Conservation (phyloP, 768 basidiomycete genomes). For the Collybia sordida region DNA sequence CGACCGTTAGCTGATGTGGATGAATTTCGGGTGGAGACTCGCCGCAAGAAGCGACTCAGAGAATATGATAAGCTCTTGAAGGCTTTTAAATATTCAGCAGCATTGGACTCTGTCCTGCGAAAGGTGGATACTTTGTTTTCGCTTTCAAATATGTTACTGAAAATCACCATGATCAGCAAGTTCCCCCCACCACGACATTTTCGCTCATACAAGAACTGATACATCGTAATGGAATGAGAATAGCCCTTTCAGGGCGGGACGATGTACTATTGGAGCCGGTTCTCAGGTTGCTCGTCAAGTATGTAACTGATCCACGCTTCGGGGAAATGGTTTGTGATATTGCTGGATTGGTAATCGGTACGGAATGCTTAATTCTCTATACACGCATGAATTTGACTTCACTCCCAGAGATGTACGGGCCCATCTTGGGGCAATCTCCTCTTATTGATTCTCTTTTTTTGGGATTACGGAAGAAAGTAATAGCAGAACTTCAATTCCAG, state of each 20-base stretch:
- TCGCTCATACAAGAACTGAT: slow-evolving; percentile 91
- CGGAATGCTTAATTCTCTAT: slow-evolving; percentile 21
- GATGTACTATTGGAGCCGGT: slow-evolving; percentile 93
- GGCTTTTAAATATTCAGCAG: slow-evolving; percentile 91
- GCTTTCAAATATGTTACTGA: neutral
- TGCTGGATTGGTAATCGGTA: slow-evolving; percentile 80
- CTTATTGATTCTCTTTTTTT: slow-evolving; percentile 86
- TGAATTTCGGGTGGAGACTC: slow-evolving; percentile 78
- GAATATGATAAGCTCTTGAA: slow-evolving; percentile 92
- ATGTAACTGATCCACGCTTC: slow-evolving; percentile 89
- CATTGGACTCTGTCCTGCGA: slow-evolving; percentile 86
- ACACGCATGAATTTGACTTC: slow-evolving; percentile 2
- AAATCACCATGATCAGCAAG: slow-evolving; percentile 48
- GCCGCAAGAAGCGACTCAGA: slow-evolving; percentile 67
- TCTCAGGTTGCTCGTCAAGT: slow-evolving; percentile 79
- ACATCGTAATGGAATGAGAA: slow-evolving; percentile 84
- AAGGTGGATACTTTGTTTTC: slow-evolving; percentile 49
- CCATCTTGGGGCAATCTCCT: slow-evolving; percentile 92
- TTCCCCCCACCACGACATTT: slow-evolving; percentile 83
- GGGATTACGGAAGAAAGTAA: slow-evolving; percentile 80
- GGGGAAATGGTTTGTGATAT: slow-evolving; percentile 88
- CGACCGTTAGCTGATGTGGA: slow-evolving; percentile 61
- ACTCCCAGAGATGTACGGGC: slow-evolving; percentile 80
- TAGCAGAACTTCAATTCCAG: slow-evolving; percentile 85
- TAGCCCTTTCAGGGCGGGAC: slow-evolving; percentile 87